These are phyloP conservation scores for Adansonia rubrostipa DNA, from an alignment of 441 rosid species.

Conservation along the genomic window DNA sequence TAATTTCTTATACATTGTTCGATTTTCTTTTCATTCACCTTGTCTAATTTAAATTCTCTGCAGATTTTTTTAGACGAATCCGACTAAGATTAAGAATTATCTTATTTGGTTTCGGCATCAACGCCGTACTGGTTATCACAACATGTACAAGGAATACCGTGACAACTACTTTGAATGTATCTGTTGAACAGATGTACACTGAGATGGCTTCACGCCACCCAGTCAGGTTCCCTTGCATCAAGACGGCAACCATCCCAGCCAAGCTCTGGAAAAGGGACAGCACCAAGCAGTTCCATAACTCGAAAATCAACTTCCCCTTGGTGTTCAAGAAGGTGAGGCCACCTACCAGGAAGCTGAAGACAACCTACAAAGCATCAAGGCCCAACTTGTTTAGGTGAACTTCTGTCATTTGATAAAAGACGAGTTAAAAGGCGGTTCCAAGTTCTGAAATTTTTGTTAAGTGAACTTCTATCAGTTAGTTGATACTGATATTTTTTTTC, in stretches of 20 bases:
- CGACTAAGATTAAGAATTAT: slow-evolving; percentile 56
- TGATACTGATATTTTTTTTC: slow-evolving; percentile 30
- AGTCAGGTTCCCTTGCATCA: slow-evolving; percentile 64
- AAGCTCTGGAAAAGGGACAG: slow-evolving; percentile 48
- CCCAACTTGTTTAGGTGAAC: slow-evolving; percentile 44
- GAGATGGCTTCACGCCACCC: slow-evolving; percentile 69
- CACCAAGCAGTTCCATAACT: slow-evolving; percentile 49
- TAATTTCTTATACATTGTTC: neutral
- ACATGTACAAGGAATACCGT: slow-evolving; percentile 72
- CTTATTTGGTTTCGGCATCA: slow-evolving; percentile 67
- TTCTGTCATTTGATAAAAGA: slow-evolving; percentile 25
- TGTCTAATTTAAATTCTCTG: neutral
- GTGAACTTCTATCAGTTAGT: slow-evolving; percentile 24
- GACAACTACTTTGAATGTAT: slow-evolving; percentile 65
- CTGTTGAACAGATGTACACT: slow-evolving; percentile 64
- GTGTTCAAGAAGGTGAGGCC: slow-evolving; percentile 47
- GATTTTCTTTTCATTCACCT: neutral
- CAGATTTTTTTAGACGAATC: slow-evolving; percentile 63
- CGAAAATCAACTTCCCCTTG: slow-evolving; percentile 51
- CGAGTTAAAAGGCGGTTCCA: slow-evolving; percentile 1
- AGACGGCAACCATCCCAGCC: slow-evolving; percentile 47
- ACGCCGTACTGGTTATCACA: slow-evolving; percentile 64
- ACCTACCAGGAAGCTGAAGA: slow-evolving; percentile 49
- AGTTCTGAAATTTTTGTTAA: slow-evolving; percentile 26
- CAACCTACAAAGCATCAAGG: slow-evolving; percentile 46